phyloP scores from a whole-genome alignment of 495 filamentous ascomycete species.

The Aspergillus heteromorphus region DNA sequence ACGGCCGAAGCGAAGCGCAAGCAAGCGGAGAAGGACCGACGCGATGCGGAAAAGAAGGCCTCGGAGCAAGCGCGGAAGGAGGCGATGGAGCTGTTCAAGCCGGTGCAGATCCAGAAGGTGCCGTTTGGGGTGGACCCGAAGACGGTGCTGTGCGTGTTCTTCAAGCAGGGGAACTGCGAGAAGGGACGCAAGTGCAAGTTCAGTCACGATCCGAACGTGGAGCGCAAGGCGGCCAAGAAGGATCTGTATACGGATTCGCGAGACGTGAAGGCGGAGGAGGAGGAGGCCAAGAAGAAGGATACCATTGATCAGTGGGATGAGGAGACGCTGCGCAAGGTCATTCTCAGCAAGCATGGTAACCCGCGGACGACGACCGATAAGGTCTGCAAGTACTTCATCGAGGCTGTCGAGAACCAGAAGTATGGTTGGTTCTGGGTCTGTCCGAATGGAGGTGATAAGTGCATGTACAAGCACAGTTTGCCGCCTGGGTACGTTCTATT shows the following conservation, averaged over 20 bases:
- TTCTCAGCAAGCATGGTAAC: conserved; percentile 95
- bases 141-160: conserved; percentile 94
- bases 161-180: conserved; percentile 93
- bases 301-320: conserved; percentile 96
- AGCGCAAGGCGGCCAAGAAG: conserved; percentile 88
- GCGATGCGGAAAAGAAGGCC: conserved; percentile 83
- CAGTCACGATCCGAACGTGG: conserved; percentile 81
- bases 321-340: conserved; percentile 85
- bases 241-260: conserved; percentile 85
- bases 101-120: conserved; percentile 91
- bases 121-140: conserved; percentile 98
- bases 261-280: conserved; percentile 59
- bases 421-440: conserved; percentile 99
- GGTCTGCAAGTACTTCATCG: conserved; percentile 98
- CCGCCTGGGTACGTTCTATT: conserved; percentile 70
- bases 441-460: conserved; percentile 94
- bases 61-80: conserved; percentile 75
- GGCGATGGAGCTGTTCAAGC: conserved; percentile 82
- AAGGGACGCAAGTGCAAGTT: conserved; percentile 99
- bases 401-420: conserved; percentile 95
- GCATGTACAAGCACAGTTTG: conserved; percentile 96
- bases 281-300: conserved; percentile 81
- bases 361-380: conserved; percentile 94
- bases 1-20: conserved; percentile 80
- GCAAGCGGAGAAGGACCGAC: conserved; percentile 79